phyloP scores from a whole-genome alignment of 176 grass and related monocot species.

The Triticum aestivum region IWGSC_CS_RefSeq_v2.1 NC_057794.1:557628777-557629276 shows the following conservation, averaged over 20 bases:
- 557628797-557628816: background rate
- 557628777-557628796: background rate
- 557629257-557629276: conserved; percentile 72
- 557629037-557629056: background rate
- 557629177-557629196: background rate
- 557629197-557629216: background rate
- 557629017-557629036: background rate
- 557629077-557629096: background rate
- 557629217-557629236: conserved; percentile 70
- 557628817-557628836: background rate
- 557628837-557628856: background rate
- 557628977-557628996: background rate
- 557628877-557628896: background rate
- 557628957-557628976: background rate
- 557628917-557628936: background rate
- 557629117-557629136: background rate
- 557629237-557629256: conserved; percentile 89
- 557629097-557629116: background rate
- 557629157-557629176: background rate
- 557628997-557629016: background rate
- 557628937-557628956: background rate
- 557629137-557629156: background rate
- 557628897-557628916: background rate
- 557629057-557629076: background rate
- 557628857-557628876: background rate